Percentiles rank a stretch among this genome's conserved stretches.
Conservation (phyloP, 192 early-diverging fungal species). For the Gigaspora rosea region DNA sequence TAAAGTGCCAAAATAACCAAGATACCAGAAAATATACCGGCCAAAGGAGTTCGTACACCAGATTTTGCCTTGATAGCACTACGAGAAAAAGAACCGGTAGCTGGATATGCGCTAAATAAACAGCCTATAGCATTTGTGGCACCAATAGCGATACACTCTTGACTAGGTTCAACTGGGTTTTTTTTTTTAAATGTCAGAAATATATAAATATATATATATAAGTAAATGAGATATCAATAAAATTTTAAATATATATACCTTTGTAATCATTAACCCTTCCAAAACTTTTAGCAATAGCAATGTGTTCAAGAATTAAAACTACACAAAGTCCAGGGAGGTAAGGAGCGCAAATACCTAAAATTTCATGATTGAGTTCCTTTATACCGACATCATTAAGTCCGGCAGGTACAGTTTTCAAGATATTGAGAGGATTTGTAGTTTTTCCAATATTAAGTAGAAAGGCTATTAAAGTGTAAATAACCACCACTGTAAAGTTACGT, state of each 20-base stretch:
- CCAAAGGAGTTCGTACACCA: conserved; percentile 80
- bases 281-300: conserved; percentile 87
- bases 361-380: conserved; percentile 50
- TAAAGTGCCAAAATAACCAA: conserved; percentile 84
- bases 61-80: conserved; percentile 90
- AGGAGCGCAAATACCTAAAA: conserved; percentile 52
- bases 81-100: conserved; percentile 93
- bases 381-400: conserved; percentile 69
- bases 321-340: conserved; percentile 70
- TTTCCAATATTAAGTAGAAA: conserved; percentile 59
- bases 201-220: background rate
- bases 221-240: background rate
- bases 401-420: conserved; percentile 72
- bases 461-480: conserved; percentile 74
- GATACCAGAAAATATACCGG: conserved; percentile 73
- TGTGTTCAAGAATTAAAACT: conserved; percentile 85
- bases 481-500: conserved; percentile 74
- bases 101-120: conserved; percentile 86
- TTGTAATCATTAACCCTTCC: conserved; percentile 85
- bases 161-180: conserved; percentile 62
- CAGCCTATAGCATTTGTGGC: conserved; percentile 83
- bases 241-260: conserved; percentile 44
- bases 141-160: conserved; percentile 90
- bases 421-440: conserved; percentile 50
- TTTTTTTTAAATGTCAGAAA: background rate